Conservation (phyloP, 306 rosid species). For the Sophora flavescens region DNA sequence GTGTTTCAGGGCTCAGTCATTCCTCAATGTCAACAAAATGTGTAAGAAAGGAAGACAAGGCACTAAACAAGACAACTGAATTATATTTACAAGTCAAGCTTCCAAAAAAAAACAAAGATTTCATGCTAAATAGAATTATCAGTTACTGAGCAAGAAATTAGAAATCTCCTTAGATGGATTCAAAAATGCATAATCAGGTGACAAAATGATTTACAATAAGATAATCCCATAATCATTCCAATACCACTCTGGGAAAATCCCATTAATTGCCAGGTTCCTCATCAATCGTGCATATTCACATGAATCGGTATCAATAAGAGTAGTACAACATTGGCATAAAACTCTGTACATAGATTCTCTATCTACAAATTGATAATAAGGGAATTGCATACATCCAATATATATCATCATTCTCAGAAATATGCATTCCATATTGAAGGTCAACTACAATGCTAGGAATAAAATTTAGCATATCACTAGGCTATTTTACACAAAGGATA, state of each 20-base stretch:
- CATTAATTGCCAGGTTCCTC: slow-evolving; percentile 84
- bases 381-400: slow-evolving; percentile 89
- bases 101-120: no score
- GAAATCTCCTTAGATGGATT: no score
- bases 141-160: no score
- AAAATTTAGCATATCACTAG: slow-evolving; percentile 19
- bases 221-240: no score
- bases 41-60: no score
- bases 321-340: slow-evolving; percentile 40
- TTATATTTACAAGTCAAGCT: no score
- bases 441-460: slow-evolving; percentile 14
- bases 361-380: slow-evolving; percentile 90
- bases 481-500: background rate
- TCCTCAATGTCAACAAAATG: no score
- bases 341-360: slow-evolving; percentile 89
- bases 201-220: no score
- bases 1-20: no score
- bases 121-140: no score
- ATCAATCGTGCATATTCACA: slow-evolving; percentile 72
- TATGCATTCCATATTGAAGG: slow-evolving; percentile 32
- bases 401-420: slow-evolving; percentile 41
- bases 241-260: slow-evolving; percentile 80
- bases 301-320: slow-evolving; percentile 36
- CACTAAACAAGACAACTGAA: no score
- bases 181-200: no score